Evolutionary conservation across 164 flowering plant genomes (phyloP).

Genomic region (Platanus orientalis): DNA sequence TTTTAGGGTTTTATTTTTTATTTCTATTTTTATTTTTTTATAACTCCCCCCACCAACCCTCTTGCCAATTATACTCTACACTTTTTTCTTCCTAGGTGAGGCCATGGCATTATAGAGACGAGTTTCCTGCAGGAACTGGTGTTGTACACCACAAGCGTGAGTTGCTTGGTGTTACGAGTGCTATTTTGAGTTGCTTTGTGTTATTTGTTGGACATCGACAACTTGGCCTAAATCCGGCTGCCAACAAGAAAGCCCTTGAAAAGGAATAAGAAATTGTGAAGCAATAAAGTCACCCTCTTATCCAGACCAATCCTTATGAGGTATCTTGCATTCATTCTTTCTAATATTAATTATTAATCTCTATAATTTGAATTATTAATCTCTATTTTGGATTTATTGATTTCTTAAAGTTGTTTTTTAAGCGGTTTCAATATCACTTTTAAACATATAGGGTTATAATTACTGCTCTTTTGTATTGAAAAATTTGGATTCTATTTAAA

Average conservation of each 20-base stretch:
- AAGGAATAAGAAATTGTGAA: conserved; percentile 82
- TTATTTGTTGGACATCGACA: conserved; percentile 66
- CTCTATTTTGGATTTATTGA: too few species aligned
- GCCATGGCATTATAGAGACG: conserved; percentile 20
- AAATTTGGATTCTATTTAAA: background rate
- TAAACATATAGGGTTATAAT: too few species aligned
- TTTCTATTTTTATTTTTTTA: conserved; percentile 1
- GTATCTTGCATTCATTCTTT: conserved; percentile 15
- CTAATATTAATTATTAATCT: background rate
- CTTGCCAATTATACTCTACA: too few species aligned
- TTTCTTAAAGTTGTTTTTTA: too few species aligned
- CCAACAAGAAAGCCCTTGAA: conserved; percentile 73
- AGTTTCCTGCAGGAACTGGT: conserved; percentile 61
- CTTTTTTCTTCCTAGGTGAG: too few species aligned
- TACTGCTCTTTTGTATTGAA: too few species aligned
- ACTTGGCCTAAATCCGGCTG: conserved; percentile 84
- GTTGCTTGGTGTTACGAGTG: too few species aligned
- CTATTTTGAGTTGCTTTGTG: conserved; percentile 77
- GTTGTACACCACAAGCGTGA: conserved; percentile 76
- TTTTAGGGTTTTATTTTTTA: too few species aligned
- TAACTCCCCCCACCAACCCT: too few species aligned
- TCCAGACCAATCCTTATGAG: conserved; percentile 86
- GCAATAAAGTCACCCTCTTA: conserved; percentile 80
- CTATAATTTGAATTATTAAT: too few species aligned
- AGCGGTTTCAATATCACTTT: too few species aligned